Evolutionary conservation across 495 filamentous ascomycete species (phyloP).

Genomic region (Penicillium samsonianum): DNA sequence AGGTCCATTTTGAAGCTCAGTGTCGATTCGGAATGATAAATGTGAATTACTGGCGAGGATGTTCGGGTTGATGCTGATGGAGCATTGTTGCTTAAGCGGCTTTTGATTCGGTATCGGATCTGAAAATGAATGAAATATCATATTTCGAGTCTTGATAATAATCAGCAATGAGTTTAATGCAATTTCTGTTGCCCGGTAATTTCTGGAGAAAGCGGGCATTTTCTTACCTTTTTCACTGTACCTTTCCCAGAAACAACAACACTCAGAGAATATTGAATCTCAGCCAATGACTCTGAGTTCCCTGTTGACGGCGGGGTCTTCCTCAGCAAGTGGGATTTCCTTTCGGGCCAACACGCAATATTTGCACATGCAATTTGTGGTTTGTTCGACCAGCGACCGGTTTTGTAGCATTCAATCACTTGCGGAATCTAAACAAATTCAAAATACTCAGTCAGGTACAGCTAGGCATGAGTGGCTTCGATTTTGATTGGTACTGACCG

Average conservation of each 20-base stretch:
- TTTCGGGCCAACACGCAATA: neutral
- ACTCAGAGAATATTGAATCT: neutral
- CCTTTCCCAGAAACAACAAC: neutral
- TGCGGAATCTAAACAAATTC: neutral
- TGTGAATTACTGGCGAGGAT: neutral
- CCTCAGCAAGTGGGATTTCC: neutral
- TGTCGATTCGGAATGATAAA: neutral
- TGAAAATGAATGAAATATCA: neutral
- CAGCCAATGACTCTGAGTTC: neutral
- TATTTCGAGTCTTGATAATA: neutral
- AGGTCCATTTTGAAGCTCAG: neutral
- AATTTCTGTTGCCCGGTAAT: no score
- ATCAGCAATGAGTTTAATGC: neutral
- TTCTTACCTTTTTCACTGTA: neutral
- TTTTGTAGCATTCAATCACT: constrained; percentile 4
- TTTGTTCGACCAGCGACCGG: constrained; percentile 1
- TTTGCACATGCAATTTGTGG: neutral
- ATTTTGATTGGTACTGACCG: neutral
- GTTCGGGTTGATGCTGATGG: neutral
- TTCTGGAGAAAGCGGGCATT: neutral
- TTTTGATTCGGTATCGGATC: neutral
- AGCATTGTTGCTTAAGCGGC: neutral
- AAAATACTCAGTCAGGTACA: neutral
- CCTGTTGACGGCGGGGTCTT: constrained; percentile 3
- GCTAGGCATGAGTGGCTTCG: neutral